These are phyloP conservation scores for Tricladium varicosporioides DNA, from an alignment of 2,329 filamentous ascomycete genomes.

Conservation along the genomic window DNA sequence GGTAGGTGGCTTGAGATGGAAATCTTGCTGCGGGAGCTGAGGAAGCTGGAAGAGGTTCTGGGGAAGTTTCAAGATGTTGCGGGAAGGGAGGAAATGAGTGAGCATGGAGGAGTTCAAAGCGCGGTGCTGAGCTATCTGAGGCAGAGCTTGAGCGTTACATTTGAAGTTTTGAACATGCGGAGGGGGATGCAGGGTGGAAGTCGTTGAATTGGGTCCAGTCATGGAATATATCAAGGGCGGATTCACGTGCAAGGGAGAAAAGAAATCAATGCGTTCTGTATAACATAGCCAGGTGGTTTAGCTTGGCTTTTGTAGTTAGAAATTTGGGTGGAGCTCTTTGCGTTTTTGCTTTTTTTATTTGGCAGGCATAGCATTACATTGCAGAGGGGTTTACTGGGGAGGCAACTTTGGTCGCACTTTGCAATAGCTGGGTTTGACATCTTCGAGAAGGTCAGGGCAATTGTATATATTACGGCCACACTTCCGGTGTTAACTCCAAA, in stretches of 20 bases:
- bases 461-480: too few relatives aligned
- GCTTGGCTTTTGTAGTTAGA: too few relatives aligned
- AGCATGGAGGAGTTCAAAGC: constrained; percentile 40
- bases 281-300: too few relatives aligned
- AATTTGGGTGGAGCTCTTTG: too few relatives aligned
- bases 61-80: constrained; percentile 43
- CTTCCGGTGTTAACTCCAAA: too few relatives aligned
- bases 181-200: constrained; percentile 2
- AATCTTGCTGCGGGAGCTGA: constrained; percentile 47
- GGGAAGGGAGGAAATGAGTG: constrained; percentile 14
- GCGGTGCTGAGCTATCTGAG: constrained; percentile 46
- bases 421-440: too few relatives aligned
- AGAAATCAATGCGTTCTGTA: background rate
- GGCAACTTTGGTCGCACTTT: too few relatives aligned
- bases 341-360: too few relatives aligned
- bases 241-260: background rate
- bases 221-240: too few relatives aligned
- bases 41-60: constrained; percentile 47
- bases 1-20: constrained; percentile 47
- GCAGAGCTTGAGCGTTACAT: constrained; percentile 42
- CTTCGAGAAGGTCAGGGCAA: too few relatives aligned
- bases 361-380: too few relatives aligned
- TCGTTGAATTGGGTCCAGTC: background rate
- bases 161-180: constrained; percentile 33
- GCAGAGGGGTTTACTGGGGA: too few relatives aligned